These are phyloP conservation scores for Sistotremastrum niveocremeum DNA, from an alignment of 768 basidiomycete genomes.

Conservation along the genomic window DNA sequence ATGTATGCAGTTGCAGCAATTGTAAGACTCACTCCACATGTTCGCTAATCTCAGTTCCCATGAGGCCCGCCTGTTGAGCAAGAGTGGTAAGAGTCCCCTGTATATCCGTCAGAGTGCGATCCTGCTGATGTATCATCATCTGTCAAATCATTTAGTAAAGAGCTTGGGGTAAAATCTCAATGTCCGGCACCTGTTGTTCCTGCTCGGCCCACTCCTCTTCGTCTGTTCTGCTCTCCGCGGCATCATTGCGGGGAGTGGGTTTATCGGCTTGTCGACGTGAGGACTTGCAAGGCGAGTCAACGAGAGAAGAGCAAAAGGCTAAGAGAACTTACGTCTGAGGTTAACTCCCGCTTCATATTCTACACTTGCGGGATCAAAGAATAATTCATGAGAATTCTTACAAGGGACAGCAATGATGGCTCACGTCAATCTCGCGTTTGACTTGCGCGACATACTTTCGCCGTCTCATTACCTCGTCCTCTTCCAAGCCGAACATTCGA, in stretches of 20 bases:
- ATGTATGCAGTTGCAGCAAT: neutral
- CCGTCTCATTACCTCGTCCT: slow-evolving; percentile 61
- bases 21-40: slow-evolving; percentile 64
- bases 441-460: slow-evolving; percentile 67
- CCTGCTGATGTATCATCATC: slow-evolving; percentile 84
- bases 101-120: slow-evolving; percentile 78
- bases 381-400: neutral
- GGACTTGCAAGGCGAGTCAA: slow-evolving; percentile 1
- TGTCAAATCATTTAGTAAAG: slow-evolving; percentile 16
- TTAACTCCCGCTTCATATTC: slow-evolving; percentile 58
- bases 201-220: slow-evolving; percentile 72
- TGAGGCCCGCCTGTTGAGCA: slow-evolving; percentile 83
- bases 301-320: slow-evolving; percentile 7
- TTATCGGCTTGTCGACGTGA: neutral
- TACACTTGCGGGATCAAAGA: slow-evolving; percentile 32
- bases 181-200: slow-evolving; percentile 59
- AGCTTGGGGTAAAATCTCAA: neutral
- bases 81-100: slow-evolving; percentile 75
- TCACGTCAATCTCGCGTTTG: slow-evolving; percentile 64
- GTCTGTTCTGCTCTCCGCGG: slow-evolving; percentile 22
- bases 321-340: slow-evolving; percentile 10
- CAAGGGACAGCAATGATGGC: slow-evolving; percentile 5
- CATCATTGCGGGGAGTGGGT: neutral
- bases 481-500: slow-evolving; percentile 70
- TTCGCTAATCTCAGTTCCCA: slow-evolving; percentile 85